A percentile compares a stretch with the other conserved stretches of the same genome.
Conservation (phyloP, 2,329 filamentous ascomycete species). For the Fusarium pininemorale region DNA sequence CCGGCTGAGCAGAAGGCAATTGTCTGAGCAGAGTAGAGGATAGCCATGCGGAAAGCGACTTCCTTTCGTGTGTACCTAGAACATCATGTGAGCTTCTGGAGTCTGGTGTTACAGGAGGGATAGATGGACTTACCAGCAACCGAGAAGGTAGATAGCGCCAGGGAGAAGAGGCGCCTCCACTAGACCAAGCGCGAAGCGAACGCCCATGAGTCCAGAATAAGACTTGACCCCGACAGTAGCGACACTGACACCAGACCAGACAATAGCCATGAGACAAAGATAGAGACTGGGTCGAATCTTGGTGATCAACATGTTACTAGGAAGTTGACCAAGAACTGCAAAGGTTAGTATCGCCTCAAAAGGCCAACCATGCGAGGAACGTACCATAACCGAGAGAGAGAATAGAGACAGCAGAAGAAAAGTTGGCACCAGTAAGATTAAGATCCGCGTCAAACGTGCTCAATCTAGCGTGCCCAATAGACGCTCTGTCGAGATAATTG, state of each 20-base stretch:
- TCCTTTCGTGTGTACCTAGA: conserved; percentile 4
- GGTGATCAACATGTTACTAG: conserved; percentile 17
- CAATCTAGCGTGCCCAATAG: not conserved
- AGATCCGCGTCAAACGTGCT: conserved; percentile 1
- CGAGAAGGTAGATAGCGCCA: conserved; percentile 6
- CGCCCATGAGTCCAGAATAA: conserved; percentile 13
- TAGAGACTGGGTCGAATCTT: conserved; percentile 9
- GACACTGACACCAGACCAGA: conserved; percentile 10
- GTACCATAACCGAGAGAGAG: conserved; percentile 16
- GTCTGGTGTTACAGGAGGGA: not conserved
- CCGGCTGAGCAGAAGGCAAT: conserved; percentile 10
- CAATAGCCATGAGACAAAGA: conserved; percentile 10
- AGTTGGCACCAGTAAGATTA: not conserved
- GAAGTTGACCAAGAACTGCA: conserved; percentile 1
- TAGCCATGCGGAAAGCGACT: conserved; percentile 7
- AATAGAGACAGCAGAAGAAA: conserved; percentile 14
- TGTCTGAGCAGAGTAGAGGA: conserved; percentile 1
- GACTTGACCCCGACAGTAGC: conserved; percentile 2
- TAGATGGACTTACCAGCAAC: not conserved
- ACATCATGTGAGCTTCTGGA: not conserved
- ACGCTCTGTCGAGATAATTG: conserved; percentile 19
- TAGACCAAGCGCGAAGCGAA: conserved; percentile 8
- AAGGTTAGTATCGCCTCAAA: not conserved
- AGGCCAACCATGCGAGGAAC: rapidly evolving
- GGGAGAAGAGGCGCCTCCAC: conserved; percentile 12